Percentiles rank a stretch among this genome's conserved stretches.
phyloP scores from a whole-genome alignment of 345 rosid genomes.

The Citrus trifoliata region DNA sequence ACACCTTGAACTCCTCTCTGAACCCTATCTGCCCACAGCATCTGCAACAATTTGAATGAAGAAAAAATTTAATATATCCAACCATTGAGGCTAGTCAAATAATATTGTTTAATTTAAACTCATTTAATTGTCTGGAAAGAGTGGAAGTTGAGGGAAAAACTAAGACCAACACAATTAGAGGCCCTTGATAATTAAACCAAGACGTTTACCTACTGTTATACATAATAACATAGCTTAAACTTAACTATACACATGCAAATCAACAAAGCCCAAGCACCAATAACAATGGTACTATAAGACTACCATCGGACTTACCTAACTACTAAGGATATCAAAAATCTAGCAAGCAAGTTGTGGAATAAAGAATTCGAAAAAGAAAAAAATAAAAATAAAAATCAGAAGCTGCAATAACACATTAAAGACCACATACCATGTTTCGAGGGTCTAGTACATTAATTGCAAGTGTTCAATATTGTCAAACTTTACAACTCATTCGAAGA shows the following conservation, averaged over 20 bases:
- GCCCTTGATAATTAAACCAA: not conserved
- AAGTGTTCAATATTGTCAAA: not conserved
- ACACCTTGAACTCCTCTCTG: constrained; percentile 75
- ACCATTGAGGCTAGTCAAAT: not conserved
- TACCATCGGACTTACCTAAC: not conserved
- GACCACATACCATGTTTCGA: not conserved
- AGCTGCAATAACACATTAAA: not conserved
- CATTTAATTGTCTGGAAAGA: not conserved
- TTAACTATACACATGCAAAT: not conserved
- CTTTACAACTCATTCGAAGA: not conserved
- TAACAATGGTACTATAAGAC: too few relatives aligned
- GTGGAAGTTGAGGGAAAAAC: not conserved
- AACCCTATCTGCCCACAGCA: constrained; percentile 85
- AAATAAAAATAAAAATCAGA: not conserved
- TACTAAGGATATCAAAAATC: not conserved
- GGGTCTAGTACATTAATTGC: not conserved
- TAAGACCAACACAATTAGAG: not conserved
- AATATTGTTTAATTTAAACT: not conserved
- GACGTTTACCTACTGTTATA: not conserved
- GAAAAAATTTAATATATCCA: not conserved
- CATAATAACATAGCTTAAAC: not conserved
- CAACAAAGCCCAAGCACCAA: too few relatives aligned
- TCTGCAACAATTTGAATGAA: constrained; percentile 39
- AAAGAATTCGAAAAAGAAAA: not conserved
- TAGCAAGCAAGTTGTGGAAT: not conserved